phyloP scores from a whole-genome alignment of 441 rosid genomes.

The Eruca vesicaria region DNA sequence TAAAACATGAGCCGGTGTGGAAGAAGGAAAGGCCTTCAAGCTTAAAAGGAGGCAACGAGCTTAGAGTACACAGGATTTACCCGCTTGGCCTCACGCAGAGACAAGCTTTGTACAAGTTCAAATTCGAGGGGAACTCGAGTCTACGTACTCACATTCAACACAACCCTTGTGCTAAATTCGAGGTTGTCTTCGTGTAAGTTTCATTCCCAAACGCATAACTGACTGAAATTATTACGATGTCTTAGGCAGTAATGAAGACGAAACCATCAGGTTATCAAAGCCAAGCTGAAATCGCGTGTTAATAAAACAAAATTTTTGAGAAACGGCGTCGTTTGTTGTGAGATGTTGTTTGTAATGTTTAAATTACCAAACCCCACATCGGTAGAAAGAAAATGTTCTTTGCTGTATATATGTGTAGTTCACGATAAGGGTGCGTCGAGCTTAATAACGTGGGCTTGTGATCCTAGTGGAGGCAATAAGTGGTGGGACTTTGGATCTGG shows the following conservation, averaged over 20 bases:
- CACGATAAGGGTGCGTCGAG: too few relatives aligned
- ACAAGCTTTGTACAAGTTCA: slow-evolving; percentile 70
- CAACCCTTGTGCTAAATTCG: slow-evolving; percentile 75
- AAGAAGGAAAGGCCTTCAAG: slow-evolving; percentile 77
- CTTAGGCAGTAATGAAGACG: background rate
- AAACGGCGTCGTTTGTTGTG: too few relatives aligned
- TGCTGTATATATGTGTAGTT: too few relatives aligned
- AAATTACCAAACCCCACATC: too few relatives aligned
- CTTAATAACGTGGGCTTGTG: too few relatives aligned
- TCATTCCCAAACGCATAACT: background rate
- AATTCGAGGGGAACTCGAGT: slow-evolving; percentile 52
- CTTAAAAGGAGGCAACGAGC: slow-evolving; percentile 62
- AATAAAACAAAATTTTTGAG: too few relatives aligned
- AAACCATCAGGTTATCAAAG: too few relatives aligned
- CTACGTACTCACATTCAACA: slow-evolving; percentile 54
- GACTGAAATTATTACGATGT: background rate
- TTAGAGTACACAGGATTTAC: slow-evolving; percentile 60
- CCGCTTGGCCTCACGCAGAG: slow-evolving; percentile 87
- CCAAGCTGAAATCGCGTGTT: too few relatives aligned
- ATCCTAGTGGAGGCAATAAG: too few relatives aligned
- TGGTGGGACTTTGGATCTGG: too few relatives aligned
- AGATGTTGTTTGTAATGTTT: too few relatives aligned
- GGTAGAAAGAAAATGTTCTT: too few relatives aligned
- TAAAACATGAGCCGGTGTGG: slow-evolving; percentile 69
- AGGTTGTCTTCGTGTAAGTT: slow-evolving; percentile 63